These are phyloP conservation scores for Blastobotrys terrestris DNA, from an alignment of 805 yeast genomes.

Conservation along the genomic window DNA sequence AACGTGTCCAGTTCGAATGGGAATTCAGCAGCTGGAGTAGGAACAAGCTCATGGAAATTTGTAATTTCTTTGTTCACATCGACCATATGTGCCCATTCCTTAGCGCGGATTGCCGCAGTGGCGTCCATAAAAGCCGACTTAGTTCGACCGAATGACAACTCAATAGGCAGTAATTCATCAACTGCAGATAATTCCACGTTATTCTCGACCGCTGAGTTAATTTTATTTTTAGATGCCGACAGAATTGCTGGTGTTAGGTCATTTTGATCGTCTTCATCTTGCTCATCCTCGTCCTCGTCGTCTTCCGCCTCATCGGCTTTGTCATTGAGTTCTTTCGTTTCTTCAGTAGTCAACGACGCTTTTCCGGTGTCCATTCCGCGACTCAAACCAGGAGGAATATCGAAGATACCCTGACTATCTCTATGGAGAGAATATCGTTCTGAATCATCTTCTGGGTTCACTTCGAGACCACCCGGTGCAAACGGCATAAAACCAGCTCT, in stretches of 20 bases:
- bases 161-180: conserved; percentile 46
- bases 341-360: conserved; percentile 39
- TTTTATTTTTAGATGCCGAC: background rate
- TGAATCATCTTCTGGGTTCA: conserved; percentile 19
- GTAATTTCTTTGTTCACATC: conserved; percentile 77
- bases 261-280: conserved; percentile 13
- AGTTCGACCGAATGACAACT: conserved; percentile 42
- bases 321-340: conserved; percentile 15
- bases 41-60: conserved; percentile 82
- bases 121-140: conserved; percentile 11
- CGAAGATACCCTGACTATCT: conserved; percentile 70
- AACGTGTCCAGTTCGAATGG: conserved; percentile 92
- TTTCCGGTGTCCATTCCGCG: conserved; percentile 52
- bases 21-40: conserved; percentile 89
- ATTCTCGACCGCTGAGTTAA: conserved; percentile 17
- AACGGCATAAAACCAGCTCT: conserved; percentile 75
- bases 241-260: conserved; percentile 1
- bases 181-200: conserved; percentile 24
- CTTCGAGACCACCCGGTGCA: conserved; percentile 73
- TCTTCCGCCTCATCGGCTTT: conserved; percentile 16
- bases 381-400: conserved; percentile 72
- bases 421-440: conserved; percentile 43
- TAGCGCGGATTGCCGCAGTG: conserved; percentile 33
- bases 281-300: conserved; percentile 15
- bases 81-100: conserved; percentile 93